Evolutionary conservation across 345 rosid genomes (phyloP).

Genomic region (Bruguiera sexangula): DNA sequence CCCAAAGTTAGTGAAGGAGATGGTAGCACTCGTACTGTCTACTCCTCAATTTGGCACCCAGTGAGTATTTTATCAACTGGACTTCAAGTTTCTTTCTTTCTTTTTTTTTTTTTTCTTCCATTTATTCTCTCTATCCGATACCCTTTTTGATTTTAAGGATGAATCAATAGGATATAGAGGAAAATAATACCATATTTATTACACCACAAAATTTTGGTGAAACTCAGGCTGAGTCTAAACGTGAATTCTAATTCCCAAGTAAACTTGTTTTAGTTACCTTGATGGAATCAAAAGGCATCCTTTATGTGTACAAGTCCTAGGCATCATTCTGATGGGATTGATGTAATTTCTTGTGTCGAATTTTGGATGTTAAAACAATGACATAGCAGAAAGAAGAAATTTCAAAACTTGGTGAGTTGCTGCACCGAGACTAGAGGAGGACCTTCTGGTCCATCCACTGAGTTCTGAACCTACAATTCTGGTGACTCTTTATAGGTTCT

Average conservation of each 20-base stretch:
- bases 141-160: too few species aligned
- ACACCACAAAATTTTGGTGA: too few species aligned
- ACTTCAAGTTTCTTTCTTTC: too few species aligned
- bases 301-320: neutral
- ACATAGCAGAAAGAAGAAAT: constrained; percentile 41
- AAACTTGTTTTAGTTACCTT: too few species aligned
- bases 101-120: neutral
- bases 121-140: too few species aligned
- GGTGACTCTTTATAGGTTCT: too few species aligned
- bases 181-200: too few species aligned
- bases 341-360: neutral
- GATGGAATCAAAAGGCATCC: neutral
- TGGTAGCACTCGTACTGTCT: constrained; percentile 33
- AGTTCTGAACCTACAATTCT: too few species aligned
- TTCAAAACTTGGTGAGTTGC: constrained; percentile 27
- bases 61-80: constrained; percentile 16
- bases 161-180: too few species aligned
- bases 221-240: too few species aligned
- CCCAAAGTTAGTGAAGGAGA: constrained; percentile 40
- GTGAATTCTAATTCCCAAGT: too few species aligned
- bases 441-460: too few species aligned
- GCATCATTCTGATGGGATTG: neutral
- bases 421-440: constrained; percentile 7
- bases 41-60: constrained; percentile 29
- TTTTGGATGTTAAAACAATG: constrained; percentile 21